phyloP scores from a whole-genome alignment of 805 yeast species.

The Soucietia sequanensis region DNA sequence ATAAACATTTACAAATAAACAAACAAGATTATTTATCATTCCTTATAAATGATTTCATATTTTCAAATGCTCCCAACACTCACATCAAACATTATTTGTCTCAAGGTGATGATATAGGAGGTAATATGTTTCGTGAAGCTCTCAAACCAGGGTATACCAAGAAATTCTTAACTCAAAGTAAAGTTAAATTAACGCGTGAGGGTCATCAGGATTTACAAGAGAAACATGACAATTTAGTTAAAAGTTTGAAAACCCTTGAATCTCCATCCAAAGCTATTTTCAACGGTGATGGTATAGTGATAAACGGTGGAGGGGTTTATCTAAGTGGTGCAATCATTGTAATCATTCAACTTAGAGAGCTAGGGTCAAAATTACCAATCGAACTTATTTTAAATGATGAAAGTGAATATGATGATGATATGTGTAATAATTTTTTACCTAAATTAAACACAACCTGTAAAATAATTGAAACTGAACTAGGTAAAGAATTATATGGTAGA shows the following conservation, averaged over 20 bases:
- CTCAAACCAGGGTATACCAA: background rate
- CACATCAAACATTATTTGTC: constrained; percentile 11
- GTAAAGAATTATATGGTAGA: constrained; percentile 15
- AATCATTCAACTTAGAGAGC: constrained; percentile 28
- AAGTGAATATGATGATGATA: constrained; percentile 20
- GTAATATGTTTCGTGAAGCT: constrained; percentile 2
- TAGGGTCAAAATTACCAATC: constrained; percentile 33
- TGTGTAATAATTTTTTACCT: constrained; percentile 26
- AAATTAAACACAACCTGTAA: constrained; percentile 26
- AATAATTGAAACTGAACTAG: constrained; percentile 24
- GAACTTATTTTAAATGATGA: constrained; percentile 29
- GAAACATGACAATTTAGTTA: constrained; percentile 26
- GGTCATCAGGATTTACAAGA: constrained; percentile 19
- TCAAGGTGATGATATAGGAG: constrained; percentile 9
- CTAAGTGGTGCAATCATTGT: constrained; percentile 28
- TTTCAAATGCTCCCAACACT: constrained; percentile 12
- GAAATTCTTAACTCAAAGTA: background rate
- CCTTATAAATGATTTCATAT: constrained; percentile 12
- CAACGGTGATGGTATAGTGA: constrained; percentile 34
- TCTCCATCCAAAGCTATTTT: constrained; percentile 24
- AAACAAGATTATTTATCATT: constrained; percentile 3
- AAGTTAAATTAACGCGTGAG: constrained; percentile 12
- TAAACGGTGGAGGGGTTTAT: constrained; percentile 27
- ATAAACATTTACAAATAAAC: no score
- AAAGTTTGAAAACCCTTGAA: constrained; percentile 20